These are phyloP conservation scores for Citrus australasica DNA, from an alignment of 345 rosid genomes.

Conservation along the genomic window DNA sequence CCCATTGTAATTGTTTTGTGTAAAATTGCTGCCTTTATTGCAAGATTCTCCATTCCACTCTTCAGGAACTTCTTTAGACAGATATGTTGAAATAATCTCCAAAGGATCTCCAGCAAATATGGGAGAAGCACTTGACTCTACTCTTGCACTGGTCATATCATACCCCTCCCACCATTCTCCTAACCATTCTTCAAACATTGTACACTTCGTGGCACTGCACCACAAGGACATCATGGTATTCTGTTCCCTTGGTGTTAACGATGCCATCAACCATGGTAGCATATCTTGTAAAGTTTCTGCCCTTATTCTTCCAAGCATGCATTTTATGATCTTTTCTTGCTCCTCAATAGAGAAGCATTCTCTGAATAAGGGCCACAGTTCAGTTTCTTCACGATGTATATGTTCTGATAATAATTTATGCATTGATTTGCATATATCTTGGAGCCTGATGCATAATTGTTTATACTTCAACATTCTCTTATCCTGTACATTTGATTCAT, in stretches of 20 bases:
- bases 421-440: conserved; percentile 53
- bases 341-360: conserved; percentile 58
- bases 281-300: conserved; percentile 70
- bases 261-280: conserved; percentile 74
- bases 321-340: conserved; percentile 68
- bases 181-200: conserved; percentile 82
- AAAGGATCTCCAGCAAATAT: conserved; percentile 42
- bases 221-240: conserved; percentile 49
- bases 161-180: conserved; percentile 80
- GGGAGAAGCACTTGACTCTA: conserved; percentile 30
- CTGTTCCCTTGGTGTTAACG: conserved; percentile 60
- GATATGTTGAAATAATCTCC: conserved; percentile 58
- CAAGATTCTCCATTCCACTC: conserved; percentile 21
- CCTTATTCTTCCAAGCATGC: conserved; percentile 66
- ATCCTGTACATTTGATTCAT: conserved; percentile 21
- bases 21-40: conserved; percentile 12
- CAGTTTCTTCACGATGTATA: conserved; percentile 61
- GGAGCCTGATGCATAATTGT: conserved; percentile 56
- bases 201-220: conserved; percentile 64
- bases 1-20: conserved; percentile 11
- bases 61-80: conserved; percentile 37
- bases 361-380: conserved; percentile 68
- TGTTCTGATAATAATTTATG: conserved; percentile 67
- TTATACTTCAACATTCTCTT: conserved; percentile 28
- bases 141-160: conserved; percentile 20